Percentiles rank a stretch among this genome's conserved stretches.
Conservation (phyloP, 805 yeast genomes). For the Yamadazyma philogaea region DNA sequence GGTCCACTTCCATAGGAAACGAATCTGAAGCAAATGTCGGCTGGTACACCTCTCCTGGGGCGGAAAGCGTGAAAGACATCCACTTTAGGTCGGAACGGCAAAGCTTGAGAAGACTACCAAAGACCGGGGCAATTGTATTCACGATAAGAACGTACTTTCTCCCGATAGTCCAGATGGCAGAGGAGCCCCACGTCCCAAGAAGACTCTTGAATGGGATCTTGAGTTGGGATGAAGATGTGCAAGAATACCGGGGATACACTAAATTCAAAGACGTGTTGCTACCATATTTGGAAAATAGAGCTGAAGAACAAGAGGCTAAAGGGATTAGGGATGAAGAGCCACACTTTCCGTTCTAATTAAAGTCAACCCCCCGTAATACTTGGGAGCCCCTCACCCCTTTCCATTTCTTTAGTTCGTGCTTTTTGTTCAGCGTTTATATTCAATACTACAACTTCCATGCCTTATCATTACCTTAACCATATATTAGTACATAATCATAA, state of each 20-base stretch:
- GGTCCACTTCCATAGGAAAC: constrained; percentile 64
- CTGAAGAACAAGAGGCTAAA: constrained; percentile 44
- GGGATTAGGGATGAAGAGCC: constrained; percentile 43
- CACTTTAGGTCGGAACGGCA: constrained; percentile 66
- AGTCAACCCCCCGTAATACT: too few species aligned
- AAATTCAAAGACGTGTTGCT: constrained; percentile 51
- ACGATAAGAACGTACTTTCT: constrained; percentile 63
- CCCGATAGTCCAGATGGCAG: constrained; percentile 50
- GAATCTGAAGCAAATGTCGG: constrained; percentile 53
- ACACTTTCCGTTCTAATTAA: constrained; percentile 40
- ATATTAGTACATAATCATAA: constrained; percentile 18
- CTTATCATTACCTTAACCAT: constrained; percentile 10
- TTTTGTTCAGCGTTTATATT: too few species aligned
- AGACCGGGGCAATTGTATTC: constrained; percentile 54
- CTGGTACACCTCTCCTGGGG: constrained; percentile 60
- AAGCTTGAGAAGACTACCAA: constrained; percentile 57
- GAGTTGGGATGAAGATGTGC: constrained; percentile 61
- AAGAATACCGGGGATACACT: constrained; percentile 56
- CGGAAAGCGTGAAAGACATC: constrained; percentile 43
- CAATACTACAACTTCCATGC: neutral
- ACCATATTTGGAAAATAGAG: constrained; percentile 51
- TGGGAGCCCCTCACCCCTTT: neutral
- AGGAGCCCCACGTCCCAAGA: constrained; percentile 62
- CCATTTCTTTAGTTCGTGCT: neutral
- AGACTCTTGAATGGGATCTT: constrained; percentile 56